Percentiles rank a stretch among this genome's conserved stretches.
These are phyloP conservation scores for Rhodomyrtus psidioides DNA, from an alignment of 441 rosid genomes.

Conservation along the genomic window DNA sequence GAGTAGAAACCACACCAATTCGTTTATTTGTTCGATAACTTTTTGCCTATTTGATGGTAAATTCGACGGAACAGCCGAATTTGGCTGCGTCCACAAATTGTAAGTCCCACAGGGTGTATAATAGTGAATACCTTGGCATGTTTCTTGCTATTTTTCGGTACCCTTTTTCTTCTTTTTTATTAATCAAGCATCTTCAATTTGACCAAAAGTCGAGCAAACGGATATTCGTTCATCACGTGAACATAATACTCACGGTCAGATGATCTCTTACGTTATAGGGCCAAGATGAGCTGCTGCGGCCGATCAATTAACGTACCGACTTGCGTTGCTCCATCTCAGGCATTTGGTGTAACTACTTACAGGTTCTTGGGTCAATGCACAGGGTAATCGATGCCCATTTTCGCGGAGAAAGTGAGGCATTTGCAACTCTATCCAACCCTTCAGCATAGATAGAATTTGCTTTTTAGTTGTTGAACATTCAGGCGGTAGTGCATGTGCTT, in stretches of 20 bases:
- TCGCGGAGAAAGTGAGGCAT: neutral
- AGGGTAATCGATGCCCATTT: neutral
- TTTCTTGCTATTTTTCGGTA: neutral
- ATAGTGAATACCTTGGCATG: neutral
- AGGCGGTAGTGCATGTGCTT: neutral
- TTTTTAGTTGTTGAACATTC: neutral
- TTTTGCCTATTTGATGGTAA: neutral
- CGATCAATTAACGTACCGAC: neutral
- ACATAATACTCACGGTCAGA: neutral
- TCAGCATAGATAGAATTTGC: neutral
- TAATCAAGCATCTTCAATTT: neutral
- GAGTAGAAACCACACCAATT: neutral
- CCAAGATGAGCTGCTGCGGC: neutral
- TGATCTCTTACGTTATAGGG: neutral
- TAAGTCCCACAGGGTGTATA: neutral
- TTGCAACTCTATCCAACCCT: neutral
- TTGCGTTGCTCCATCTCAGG: neutral
- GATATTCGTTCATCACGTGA: neutral
- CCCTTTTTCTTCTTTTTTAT: neutral
- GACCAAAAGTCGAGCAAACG: neutral
- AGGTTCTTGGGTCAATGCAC: neutral
- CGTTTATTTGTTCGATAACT: neutral
- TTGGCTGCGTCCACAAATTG: neutral
- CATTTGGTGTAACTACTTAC: neutral
- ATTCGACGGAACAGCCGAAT: neutral